Evolutionary conservation across 352 stramenopile genomes (phyloP).

Genomic region (Aphanomyces euteiches): DNA sequence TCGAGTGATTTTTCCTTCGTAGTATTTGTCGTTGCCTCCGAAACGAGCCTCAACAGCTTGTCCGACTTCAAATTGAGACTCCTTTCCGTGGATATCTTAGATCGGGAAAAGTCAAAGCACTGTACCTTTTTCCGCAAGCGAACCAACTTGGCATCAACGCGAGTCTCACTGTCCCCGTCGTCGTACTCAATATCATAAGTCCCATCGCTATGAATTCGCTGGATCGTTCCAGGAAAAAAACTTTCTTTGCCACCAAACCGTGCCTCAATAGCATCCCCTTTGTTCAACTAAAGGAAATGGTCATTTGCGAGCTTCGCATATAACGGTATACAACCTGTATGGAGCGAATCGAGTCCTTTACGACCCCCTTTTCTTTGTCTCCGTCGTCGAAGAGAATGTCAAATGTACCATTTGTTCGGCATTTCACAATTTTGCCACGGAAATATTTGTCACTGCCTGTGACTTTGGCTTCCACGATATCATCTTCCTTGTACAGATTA

Average conservation of each 20-base stretch:
- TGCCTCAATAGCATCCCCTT: conserved; percentile 55
- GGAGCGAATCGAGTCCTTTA: neutral
- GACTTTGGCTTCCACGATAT: conserved; percentile 50
- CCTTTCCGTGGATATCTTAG: neutral
- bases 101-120: too few species aligned
- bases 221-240: conserved; percentile 54
- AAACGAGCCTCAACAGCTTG: conserved; percentile 66
- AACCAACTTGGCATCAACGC: conserved; percentile 34
- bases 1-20: conserved; percentile 45
- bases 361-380: conserved; percentile 44
- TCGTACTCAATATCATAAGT: conserved; percentile 66
- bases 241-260: conserved; percentile 50
- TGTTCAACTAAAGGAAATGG: conserved; percentile 38
- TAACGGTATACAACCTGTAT: neutral
- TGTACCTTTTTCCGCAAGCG: neutral
- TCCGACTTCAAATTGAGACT: conserved; percentile 44
- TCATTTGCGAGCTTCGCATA: conserved; percentile 23
- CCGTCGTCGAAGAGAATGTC: conserved; percentile 75
- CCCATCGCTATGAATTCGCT: conserved; percentile 48
- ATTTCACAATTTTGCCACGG: conserved; percentile 45
- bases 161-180: conserved; percentile 63
- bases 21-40: conserved; percentile 49
- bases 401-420: conserved; percentile 47
- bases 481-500: conserved; percentile 3
- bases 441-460: conserved; percentile 50